A percentile compares a stretch with the other conserved stretches of the same genome.
Evolutionary conservation across 169 alveolate species (phyloP).

Genomic region (Plasmodium billcollinsi): DNA sequence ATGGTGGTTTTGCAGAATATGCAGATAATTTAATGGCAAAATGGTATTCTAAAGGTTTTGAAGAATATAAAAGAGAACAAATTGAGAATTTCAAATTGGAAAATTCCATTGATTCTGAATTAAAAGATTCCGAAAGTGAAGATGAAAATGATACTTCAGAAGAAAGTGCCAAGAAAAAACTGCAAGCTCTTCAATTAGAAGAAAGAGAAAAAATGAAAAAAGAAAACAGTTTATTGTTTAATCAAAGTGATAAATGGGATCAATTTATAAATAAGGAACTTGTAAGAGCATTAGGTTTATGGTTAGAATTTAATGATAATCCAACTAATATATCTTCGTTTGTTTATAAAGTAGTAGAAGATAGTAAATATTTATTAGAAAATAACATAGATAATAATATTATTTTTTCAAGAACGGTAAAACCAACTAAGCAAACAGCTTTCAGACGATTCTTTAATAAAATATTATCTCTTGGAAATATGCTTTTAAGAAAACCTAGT

Average conservation of each 20-base stretch:
- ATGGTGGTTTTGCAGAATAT: slow-evolving; percentile 65
- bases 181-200: slow-evolving; percentile 24
- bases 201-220: slow-evolving; percentile 22
- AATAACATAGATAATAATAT: slow-evolving; percentile 81
- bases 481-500: slow-evolving; percentile 78
- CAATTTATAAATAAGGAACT: slow-evolving; percentile 79
- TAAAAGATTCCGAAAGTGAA: slow-evolving; percentile 4
- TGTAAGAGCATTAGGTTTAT: slow-evolving; percentile 77
- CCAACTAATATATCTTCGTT: slow-evolving; percentile 23
- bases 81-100: slow-evolving; percentile 46
- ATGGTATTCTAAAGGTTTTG: slow-evolving; percentile 73
- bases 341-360: slow-evolving; percentile 81
- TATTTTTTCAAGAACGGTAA: slow-evolving; percentile 82
- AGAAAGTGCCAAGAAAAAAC: slow-evolving; percentile 43
- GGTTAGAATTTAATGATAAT: slow-evolving; percentile 78
- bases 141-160: slow-evolving; percentile 29
- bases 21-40: slow-evolving; percentile 60
- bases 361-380: slow-evolving; percentile 83
- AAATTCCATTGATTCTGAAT: slow-evolving; percentile 21
- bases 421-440: slow-evolving; percentile 81
- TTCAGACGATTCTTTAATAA: slow-evolving; percentile 77
- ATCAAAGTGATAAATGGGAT: slow-evolving; percentile 85
- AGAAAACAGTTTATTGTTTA: slow-evolving; percentile 76
- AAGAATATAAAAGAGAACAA: slow-evolving; percentile 64
- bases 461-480: slow-evolving; percentile 79